Evolutionary conservation across 2,329 filamentous ascomycete species (phyloP).

Genomic region (Cladorrhinum sp.): DNA sequence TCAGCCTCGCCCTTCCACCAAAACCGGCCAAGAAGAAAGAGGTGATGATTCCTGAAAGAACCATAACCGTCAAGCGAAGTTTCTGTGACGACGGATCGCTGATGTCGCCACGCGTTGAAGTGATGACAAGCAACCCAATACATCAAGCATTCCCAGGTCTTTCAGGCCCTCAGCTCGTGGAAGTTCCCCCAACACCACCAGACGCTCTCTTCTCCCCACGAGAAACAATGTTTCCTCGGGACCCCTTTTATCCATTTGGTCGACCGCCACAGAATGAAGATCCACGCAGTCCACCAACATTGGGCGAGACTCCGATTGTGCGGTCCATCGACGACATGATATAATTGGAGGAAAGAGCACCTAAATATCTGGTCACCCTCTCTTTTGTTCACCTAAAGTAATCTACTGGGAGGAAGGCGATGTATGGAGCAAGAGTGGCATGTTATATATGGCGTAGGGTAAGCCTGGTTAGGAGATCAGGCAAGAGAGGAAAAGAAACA

Average conservation of each 20-base stretch:
- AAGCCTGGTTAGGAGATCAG: not conserved
- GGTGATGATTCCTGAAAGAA: slow-evolving; percentile 31
- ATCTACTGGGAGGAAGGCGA: not conserved
- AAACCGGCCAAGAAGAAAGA: not conserved
- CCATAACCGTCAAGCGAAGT: slow-evolving; percentile 35
- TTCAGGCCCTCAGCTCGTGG: slow-evolving; percentile 48
- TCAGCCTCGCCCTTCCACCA: not conserved
- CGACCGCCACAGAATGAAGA: slow-evolving; percentile 55
- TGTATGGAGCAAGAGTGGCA: not conserved
- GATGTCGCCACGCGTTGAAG: slow-evolving; percentile 68
- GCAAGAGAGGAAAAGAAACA: not conserved
- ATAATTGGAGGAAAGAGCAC: slow-evolving; percentile 39
- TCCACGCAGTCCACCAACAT: slow-evolving; percentile 71
- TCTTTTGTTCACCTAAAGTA: not conserved
- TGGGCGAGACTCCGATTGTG: slow-evolving; percentile 70
- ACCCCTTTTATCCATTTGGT: slow-evolving; percentile 51
- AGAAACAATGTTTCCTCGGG: slow-evolving; percentile 50
- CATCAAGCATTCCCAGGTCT: slow-evolving; percentile 45
- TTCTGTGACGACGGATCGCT: slow-evolving; percentile 51
- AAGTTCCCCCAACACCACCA: slow-evolving; percentile 50
- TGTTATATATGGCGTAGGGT: not conserved
- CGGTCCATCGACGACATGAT: slow-evolving; percentile 76
- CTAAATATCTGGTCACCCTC: slow-evolving; percentile 11
- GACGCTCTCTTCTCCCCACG: slow-evolving; percentile 54
- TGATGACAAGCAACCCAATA: slow-evolving; percentile 68